Conservation (phyloP, 805 yeast species). For the Nematodospora valgi region DNA sequence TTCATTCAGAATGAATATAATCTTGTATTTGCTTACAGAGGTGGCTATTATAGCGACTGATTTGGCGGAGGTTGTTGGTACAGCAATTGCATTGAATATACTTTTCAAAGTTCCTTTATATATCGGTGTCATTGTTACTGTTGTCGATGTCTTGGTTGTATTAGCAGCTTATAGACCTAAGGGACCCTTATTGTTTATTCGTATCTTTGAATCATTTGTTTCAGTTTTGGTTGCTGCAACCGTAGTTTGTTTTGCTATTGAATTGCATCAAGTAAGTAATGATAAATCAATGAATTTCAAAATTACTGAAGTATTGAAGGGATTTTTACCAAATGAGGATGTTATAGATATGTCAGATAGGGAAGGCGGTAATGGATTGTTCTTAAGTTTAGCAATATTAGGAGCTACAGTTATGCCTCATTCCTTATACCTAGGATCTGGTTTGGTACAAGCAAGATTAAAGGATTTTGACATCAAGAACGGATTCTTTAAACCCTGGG, state of each 20-base stretch:
- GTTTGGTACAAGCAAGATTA: conserved; percentile 41
- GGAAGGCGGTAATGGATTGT: conserved; percentile 44
- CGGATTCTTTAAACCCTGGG: conserved; percentile 25
- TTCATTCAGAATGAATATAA: conserved; percentile 55
- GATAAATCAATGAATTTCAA: conserved; percentile 43
- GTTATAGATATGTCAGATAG: conserved; percentile 36
- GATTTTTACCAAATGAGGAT: conserved; percentile 46
- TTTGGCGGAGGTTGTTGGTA: conserved; percentile 96
- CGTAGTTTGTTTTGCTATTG: conserved; percentile 79
- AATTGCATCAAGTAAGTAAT: conserved; percentile 64
- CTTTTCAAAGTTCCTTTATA: conserved; percentile 76
- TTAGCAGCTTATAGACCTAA: conserved; percentile 83
- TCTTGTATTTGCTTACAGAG: conserved; percentile 77
- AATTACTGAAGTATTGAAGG: conserved; percentile 47
- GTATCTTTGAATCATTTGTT: conserved; percentile 81
- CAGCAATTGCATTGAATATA: conserved; percentile 89
- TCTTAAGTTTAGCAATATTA: conserved; percentile 43
- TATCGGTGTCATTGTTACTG: conserved; percentile 80
- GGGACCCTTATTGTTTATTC: conserved; percentile 72
- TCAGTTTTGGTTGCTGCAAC: conserved; percentile 75
- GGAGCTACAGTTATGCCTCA: conserved; percentile 50
- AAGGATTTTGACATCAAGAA: conserved; percentile 39
- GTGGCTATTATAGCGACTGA: conserved; percentile 93
- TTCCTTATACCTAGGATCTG: conserved; percentile 42
- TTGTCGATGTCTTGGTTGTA: conserved; percentile 81